phyloP scores from a whole-genome alignment of 495 filamentous ascomycete species.

The Podospora sp. region DNA sequence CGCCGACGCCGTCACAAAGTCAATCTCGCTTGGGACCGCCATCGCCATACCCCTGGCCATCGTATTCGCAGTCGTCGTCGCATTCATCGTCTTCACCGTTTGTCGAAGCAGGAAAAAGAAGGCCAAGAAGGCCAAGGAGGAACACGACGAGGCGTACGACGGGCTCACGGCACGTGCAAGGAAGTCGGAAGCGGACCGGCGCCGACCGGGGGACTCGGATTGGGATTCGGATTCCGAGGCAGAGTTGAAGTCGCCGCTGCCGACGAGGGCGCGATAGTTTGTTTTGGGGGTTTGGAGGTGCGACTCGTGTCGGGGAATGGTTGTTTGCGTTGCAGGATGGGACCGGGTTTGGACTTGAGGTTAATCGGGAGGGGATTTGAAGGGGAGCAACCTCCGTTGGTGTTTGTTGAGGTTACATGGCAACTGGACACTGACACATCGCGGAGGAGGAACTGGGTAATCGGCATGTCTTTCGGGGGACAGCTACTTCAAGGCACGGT shows the following conservation, averaged over 20 bases:
- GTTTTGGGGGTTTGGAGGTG: too few relatives aligned
- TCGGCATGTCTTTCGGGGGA: too few relatives aligned
- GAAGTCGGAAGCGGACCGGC: neutral
- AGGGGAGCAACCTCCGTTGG: too few relatives aligned
- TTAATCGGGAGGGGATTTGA: too few relatives aligned
- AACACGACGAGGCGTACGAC: slow-evolving; percentile 7
- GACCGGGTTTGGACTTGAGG: too few relatives aligned
- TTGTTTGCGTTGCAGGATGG: too few relatives aligned
- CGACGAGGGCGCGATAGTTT: too few relatives aligned
- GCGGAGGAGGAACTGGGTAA: too few relatives aligned
- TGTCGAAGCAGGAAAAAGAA: slow-evolving; percentile 7
- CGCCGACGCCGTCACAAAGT: slow-evolving; percentile 10
- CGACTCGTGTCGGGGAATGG: too few relatives aligned
- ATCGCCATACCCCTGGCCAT: slow-evolving; percentile 14
- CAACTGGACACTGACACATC: too few relatives aligned
- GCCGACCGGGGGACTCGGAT: neutral
- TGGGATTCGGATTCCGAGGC: slow-evolving; percentile 8
- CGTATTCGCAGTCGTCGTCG: slow-evolving; percentile 12
- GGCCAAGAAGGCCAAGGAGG: slow-evolving; percentile 7
- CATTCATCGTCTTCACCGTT: slow-evolving; percentile 12
- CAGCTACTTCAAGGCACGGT: too few relatives aligned
- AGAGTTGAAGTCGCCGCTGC: neutral
- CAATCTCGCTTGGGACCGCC: slow-evolving; percentile 14
- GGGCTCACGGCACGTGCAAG: neutral
- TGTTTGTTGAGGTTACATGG: too few relatives aligned